Base-by-base conservation (phyloP, 257 asterid genomes). In the Petunia secreta region DNA sequence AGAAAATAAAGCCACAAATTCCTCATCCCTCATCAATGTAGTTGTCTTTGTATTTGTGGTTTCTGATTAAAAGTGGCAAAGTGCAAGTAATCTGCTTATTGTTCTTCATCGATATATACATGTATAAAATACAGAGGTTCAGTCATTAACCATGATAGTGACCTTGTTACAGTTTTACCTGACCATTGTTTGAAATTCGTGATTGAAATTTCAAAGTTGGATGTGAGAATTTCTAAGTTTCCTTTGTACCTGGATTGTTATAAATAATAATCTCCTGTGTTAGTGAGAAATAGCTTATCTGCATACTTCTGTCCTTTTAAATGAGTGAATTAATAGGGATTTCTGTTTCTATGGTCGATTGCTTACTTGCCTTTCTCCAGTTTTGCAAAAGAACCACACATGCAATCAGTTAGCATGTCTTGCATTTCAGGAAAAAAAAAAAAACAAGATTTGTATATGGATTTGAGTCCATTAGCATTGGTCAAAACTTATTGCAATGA, bases 1-100 rank as follows among this genome's bases (percentile, higher is more conserved):
- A 85, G 86, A 92, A 85, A 87, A 81, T 95, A 83, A 91, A 86
- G 83, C 98, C 96, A 63, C 54, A 15, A n/a, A 80, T 87, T 59
- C 58, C 87, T 75, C 81, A 83, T 64, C 69, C 82, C 59, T 84
- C 82, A 4, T 75, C 71, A 76, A 6, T 52, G 80, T 83, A 80
- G 63, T 4, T 39, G 67, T 50, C 0, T 50, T 4, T 73, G 25
- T 2, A 34, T 71, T 50, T 48, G 44, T 2, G 62, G 1, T 50
- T 73, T 73, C 77, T 50, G 36, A 50, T 73, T 69, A 1, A 38
- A 38, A 64, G 1, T 73, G 77, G 34, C 36, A 73, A 11, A 34
- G 77, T 34, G 77, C 3, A 50, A 50, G 77, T 71, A 48, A 48
- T 71, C 60, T 69, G 59, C 77, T 69, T 13, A 69, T 11, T 9